Base-by-base conservation (phyloP, 2,329 filamentous ascomycete genomes). In the Lachnellula hyalina region DNA sequence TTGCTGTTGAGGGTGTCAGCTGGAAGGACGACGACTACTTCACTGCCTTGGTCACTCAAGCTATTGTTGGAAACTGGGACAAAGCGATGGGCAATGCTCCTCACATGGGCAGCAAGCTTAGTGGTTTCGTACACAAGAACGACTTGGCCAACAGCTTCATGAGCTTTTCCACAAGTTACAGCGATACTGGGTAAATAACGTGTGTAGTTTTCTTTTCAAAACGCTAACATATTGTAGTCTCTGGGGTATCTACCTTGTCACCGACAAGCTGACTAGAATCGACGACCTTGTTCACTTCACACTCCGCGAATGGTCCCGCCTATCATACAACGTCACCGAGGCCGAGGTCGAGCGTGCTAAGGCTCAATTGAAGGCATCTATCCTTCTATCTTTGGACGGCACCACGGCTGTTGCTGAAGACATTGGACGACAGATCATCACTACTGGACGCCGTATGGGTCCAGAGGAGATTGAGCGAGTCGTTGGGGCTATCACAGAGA, bases 21-120 rank as follows among this genome's bases (percentile, higher is more conserved):
- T 99, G 94, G 94, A 96, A 90, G 79, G 93, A 96, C 67, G 89
- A 95, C 61, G 93, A 97, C 77, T 99, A 99, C 84, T 99, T 96
- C 81, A 96, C 94, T 67, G 95, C 89, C 60, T 83, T 99, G 55
- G 93, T 99, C 64, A 90, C 94, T 56, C 94, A 99, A 81, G 94
- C 94, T 68, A 97, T 99, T 67, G 92, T 99, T 65, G 94, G 94
- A 72, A 99, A 99, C 86, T 99, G 96, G 86, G 94, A 99, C 80
- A 94, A 94, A 77, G 89, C 94, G 66, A 93, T 97, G 85, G 94
- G 95, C 71, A 96, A 94, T 76, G 94, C 94, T 57, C 87, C 92
- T 63, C 94, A 96, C 80, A 87, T 96, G 71, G 94, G 95, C 69
- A 96, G 91, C 89, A 96, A 95, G 83, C 90, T 99, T 68, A 96